These are phyloP conservation scores for Amoebophrya sp. DNA, from an alignment of 169 alveolate species.

Conservation along the genomic window DNA sequence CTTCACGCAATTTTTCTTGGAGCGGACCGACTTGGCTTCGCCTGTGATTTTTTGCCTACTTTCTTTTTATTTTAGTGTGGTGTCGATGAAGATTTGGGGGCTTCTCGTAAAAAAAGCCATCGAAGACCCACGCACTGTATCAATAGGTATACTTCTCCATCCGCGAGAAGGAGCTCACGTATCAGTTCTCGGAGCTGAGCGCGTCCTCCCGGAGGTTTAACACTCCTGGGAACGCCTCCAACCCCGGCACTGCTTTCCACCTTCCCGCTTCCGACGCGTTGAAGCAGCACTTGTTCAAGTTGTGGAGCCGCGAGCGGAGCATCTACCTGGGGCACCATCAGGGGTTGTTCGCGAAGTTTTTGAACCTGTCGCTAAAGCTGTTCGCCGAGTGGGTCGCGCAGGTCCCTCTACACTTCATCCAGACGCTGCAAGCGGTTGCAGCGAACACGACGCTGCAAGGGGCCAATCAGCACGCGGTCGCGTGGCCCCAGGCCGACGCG, in stretches of 20 bases:
- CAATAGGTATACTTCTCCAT: neutral
- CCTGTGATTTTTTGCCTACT: too few relatives aligned
- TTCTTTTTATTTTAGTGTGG: too few relatives aligned
- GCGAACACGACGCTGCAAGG: neutral
- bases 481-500: neutral
- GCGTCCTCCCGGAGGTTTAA: too few relatives aligned
- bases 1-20: too few relatives aligned
- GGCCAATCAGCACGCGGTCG: neutral
- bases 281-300: neutral
- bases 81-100: too few relatives aligned
- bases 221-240: too few relatives aligned
- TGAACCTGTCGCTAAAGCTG: neutral
- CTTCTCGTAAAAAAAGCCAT: too few relatives aligned
- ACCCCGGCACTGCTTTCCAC: neutral
- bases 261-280: neutral
- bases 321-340: neutral
- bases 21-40: too few relatives aligned
- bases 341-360: neutral
- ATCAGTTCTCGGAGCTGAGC: neutral
- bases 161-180: neutral
- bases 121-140: too few relatives aligned
- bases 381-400: neutral
- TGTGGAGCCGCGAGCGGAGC: neutral
- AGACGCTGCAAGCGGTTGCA: neutral
- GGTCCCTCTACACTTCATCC: neutral